These are phyloP conservation scores for Tylopilus orsonianus DNA, from an alignment of 1,284 basidiomycete species.

Conservation along the genomic window DNA sequence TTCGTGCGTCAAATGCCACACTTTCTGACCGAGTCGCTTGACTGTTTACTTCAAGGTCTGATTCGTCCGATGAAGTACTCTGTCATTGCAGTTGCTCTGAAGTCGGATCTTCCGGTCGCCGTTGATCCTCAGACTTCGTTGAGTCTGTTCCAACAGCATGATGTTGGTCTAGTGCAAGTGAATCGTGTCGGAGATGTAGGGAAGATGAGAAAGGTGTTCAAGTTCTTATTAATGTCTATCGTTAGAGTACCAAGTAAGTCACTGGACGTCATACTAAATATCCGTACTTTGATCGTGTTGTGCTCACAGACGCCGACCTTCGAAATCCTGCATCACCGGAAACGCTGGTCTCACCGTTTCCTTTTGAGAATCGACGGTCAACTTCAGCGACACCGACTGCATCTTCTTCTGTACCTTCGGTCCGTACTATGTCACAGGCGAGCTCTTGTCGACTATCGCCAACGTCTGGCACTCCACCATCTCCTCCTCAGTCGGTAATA, in stretches of 20 bases:
- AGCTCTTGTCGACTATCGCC: conserved; percentile 32
- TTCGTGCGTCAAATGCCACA: conserved; percentile 47
- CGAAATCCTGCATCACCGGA: conserved; percentile 74
- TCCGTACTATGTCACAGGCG: conserved; percentile 33
- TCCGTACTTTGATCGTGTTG: conserved; percentile 8
- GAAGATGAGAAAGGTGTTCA: conserved; percentile 66
- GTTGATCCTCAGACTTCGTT: conserved; percentile 57
- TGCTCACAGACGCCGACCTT: conserved; percentile 39
- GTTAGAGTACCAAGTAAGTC: conserved; percentile 53
- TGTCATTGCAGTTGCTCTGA: conserved; percentile 72
- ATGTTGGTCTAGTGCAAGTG: conserved; percentile 71
- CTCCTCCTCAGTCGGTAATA: conserved; percentile 36
- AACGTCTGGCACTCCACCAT: conserved; percentile 34
- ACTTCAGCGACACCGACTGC: conserved; percentile 49
- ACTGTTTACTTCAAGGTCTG: conserved; percentile 42
- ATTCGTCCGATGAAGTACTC: conserved; percentile 57
- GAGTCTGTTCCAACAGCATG: conserved; percentile 49
- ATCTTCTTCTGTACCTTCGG: conserved; percentile 38
- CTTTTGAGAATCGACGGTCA: conserved; percentile 48
- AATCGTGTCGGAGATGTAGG: conserved; percentile 49
- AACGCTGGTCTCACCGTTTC: conserved; percentile 47
- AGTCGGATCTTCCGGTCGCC: conserved; percentile 59
- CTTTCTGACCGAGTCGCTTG: conserved; percentile 9
- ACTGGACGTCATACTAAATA: conserved; percentile 1
- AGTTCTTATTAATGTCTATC: conserved; percentile 63